Percentiles rank a stretch among this genome's conserved stretches.
These are phyloP conservation scores for Fusarium mangiferae DNA, from an alignment of 2,329 filamentous ascomycete genomes.

Conservation along the genomic window DNA sequence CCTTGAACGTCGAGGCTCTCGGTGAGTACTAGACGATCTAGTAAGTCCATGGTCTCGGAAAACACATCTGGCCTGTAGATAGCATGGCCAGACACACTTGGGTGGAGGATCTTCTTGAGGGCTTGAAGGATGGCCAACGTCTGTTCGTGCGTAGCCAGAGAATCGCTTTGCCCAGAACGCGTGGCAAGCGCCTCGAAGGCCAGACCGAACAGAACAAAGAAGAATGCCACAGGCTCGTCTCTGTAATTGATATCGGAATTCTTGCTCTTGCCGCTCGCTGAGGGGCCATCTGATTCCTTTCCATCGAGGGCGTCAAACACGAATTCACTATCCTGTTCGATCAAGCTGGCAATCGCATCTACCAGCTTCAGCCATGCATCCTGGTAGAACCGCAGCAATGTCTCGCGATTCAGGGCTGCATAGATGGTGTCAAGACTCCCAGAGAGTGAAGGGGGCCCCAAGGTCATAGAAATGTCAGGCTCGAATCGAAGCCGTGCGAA, in stretches of 20 bases:
- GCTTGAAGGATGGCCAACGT: conserved; percentile 89
- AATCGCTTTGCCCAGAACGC: conserved; percentile 64
- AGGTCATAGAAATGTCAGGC: conserved; percentile 92
- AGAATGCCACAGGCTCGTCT: conserved; percentile 97
- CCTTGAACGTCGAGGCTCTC: conserved; percentile 89
- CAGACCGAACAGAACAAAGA: conserved; percentile 96
- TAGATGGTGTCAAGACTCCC: conserved; percentile 94
- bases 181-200: conserved; percentile 95
- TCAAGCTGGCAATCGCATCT: conserved; percentile 95
- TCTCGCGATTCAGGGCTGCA: conserved; percentile 92
- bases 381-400: conserved; percentile 93
- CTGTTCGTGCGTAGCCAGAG: conserved; percentile 77
- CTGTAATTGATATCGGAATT: conserved; percentile 93
- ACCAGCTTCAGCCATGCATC: conserved; percentile 97
- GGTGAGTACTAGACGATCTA: conserved; percentile 91
- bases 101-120: conserved; percentile 92
- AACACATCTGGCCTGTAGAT: conserved; percentile 97
- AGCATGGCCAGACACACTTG: conserved; percentile 93
- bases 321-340: conserved; percentile 97
- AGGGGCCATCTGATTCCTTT: conserved; percentile 68
- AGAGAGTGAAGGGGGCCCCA: conserved; percentile 82
- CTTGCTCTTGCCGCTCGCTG: conserved; percentile 65
- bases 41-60: conserved; percentile 94
- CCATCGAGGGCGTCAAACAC: conserved; percentile 97
- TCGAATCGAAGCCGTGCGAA: conserved; percentile 95